Conservation (phyloP, 331 rosid species). For the Arachis monticola region DNA sequence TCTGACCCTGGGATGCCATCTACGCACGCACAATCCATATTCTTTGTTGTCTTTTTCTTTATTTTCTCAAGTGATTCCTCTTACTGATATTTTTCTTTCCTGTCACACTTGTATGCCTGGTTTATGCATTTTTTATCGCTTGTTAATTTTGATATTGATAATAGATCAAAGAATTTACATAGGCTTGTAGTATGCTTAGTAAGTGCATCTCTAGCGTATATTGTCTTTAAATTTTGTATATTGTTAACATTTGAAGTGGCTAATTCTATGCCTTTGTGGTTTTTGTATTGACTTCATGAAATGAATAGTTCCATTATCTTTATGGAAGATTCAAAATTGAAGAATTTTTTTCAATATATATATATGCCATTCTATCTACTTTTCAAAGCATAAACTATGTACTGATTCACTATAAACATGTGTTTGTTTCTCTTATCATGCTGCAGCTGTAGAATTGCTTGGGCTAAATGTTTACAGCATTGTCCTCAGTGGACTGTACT, state of each 20-base stretch:
- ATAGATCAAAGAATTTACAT: conserved; percentile 11
- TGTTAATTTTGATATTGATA: conserved; percentile 8
- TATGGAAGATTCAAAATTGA: conserved; percentile 5
- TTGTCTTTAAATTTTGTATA: conserved; percentile 5
- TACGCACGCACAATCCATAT: conserved; percentile 86
- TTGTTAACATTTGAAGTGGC: conserved; percentile 32
- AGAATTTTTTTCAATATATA: neutral
- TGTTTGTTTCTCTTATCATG: conserved; percentile 25
- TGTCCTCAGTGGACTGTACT: conserved; percentile 48
- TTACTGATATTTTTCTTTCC: conserved; percentile 13
- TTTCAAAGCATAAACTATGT: neutral
- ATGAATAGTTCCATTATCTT: neutral
- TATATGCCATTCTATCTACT: conserved; percentile 7
- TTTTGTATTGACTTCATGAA: conserved; percentile 3
- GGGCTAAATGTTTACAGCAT: conserved; percentile 60
- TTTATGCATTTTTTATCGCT: too few relatives aligned
- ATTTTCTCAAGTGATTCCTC: conserved; percentile 68
- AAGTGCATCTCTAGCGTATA: neutral
- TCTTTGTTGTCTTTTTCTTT: conserved; percentile 55
- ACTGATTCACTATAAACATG: conserved; percentile 8
- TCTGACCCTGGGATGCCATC: conserved; percentile 99
- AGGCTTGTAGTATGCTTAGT: conserved; percentile 3
- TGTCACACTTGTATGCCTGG: too few relatives aligned
- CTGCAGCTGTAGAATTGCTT: conserved; percentile 73
- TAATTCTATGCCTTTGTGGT: conserved; percentile 6